Conservation (phyloP, 257 asterid species). For the Salvia hispanica region DNA sequence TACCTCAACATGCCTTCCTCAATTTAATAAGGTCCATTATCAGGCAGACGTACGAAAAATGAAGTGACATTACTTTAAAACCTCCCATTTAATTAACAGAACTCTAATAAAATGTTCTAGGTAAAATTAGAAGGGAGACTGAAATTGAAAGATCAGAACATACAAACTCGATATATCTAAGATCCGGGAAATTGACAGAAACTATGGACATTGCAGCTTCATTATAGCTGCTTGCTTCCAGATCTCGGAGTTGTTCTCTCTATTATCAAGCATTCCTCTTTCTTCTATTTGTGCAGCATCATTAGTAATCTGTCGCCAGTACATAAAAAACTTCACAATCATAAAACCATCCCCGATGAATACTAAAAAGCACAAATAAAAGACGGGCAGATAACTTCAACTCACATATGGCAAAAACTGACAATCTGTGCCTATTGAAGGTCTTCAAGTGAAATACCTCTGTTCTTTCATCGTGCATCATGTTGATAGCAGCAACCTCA, state of each 20-base stretch:
- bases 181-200: constrained; percentile 92
- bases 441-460: constrained; percentile 58
- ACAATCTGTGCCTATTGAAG: background rate
- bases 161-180: constrained; percentile 85
- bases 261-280: constrained; percentile 82
- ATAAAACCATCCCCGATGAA: background rate
- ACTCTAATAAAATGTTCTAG: background rate
- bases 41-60: constrained; percentile 56
- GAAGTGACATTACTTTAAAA: background rate
- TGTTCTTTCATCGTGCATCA: constrained; percentile 90
- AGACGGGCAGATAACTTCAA: background rate
- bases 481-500: constrained; percentile 91
- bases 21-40: constrained; percentile 77
- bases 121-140: constrained; percentile 1
- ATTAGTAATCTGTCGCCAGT: constrained; percentile 74
- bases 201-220: constrained; percentile 92
- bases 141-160: constrained; percentile 31
- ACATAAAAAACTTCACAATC: constrained; percentile 12
- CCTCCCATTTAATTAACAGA: background rate
- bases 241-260: constrained; percentile 82
- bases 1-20: constrained; percentile 86
- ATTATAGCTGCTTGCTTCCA: constrained; percentile 95
- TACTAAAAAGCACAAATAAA: constrained; percentile 15
- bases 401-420: background rate
- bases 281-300: constrained; percentile 99